Percentiles rank a stretch among this genome's conserved stretches.
Conservation (phyloP, 2,329 filamentous ascomycete genomes). For the Kalaharituber pfeilii region DNA sequence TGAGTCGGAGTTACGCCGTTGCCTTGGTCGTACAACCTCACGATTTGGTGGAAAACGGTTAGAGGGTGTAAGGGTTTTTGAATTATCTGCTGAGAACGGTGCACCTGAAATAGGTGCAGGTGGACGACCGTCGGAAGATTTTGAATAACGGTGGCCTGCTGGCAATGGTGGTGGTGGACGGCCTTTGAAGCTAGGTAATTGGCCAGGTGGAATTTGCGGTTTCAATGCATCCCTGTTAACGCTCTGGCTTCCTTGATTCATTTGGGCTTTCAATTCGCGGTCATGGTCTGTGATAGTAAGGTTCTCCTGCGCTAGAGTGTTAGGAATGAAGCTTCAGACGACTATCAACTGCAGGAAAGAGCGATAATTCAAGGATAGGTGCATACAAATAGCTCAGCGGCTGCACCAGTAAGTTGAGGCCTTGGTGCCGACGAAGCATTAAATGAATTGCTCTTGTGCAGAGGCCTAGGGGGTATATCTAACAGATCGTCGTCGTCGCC, state of each 20-base stretch:
- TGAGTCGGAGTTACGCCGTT: conserved; percentile 55
- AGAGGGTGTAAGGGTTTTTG: not conserved
- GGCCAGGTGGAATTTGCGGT: conserved; percentile 1
- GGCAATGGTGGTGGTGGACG: conserved; percentile 11
- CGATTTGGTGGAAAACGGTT: not conserved
- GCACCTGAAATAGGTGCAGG: conserved; percentile 5
- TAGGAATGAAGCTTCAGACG: conserved; percentile 1
- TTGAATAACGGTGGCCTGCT: conserved; percentile 14
- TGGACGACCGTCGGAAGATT: conserved; percentile 14
- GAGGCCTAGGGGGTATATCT: not conserved
- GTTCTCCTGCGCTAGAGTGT: conserved; percentile 14
- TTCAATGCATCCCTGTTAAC: conserved; percentile 1
- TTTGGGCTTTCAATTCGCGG: not conserved
- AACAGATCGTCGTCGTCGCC: conserved; percentile 20
- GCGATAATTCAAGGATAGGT: not conserved
- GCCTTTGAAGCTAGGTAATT: conserved; percentile 8
- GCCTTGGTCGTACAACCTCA: conserved; percentile 12
- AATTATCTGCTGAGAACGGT: not conserved
- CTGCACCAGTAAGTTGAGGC: conserved; percentile 13
- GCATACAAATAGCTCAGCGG: conserved; percentile 19
- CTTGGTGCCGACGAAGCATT: conserved; percentile 12
- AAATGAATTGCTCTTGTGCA: conserved; percentile 19
- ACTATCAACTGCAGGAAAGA: not conserved
- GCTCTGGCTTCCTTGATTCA: not conserved
- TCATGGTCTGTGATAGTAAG: conserved; percentile 16